These are phyloP conservation scores for Aspergillus phoenicis DNA, from an alignment of 2,329 filamentous ascomycete species.

Conservation along the genomic window DNA sequence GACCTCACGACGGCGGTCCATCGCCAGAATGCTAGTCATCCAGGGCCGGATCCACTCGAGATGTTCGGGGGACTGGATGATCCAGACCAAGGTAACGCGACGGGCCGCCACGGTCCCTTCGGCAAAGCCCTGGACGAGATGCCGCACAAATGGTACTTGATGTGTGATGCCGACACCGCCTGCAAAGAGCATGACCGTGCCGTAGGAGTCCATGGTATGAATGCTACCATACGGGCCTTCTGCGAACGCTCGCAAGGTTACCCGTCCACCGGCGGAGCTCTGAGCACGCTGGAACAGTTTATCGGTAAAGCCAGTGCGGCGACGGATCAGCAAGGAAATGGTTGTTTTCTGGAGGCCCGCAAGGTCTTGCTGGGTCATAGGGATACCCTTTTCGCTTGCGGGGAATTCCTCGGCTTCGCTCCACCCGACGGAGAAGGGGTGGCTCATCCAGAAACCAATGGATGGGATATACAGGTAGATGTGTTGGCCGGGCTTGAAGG, in stretches of 20 bases:
- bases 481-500: constrained; percentile 70
- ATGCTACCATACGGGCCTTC: constrained; percentile 89
- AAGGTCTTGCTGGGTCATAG: constrained; percentile 55
- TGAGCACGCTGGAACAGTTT: constrained; percentile 73
- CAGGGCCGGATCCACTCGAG: constrained; percentile 92
- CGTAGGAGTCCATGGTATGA: constrained; percentile 87
- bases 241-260: constrained; percentile 71
- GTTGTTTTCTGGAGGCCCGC: constrained; percentile 55
- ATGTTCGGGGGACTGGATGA: constrained; percentile 84
- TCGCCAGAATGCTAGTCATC: constrained; percentile 74
- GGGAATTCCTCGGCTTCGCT: constrained; percentile 59
- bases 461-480: constrained; percentile 72
- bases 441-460: constrained; percentile 69
- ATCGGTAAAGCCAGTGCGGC: constrained; percentile 85
- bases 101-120: constrained; percentile 76
- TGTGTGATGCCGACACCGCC: constrained; percentile 95
- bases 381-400: constrained; percentile 44
- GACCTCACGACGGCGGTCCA: constrained; percentile 79
- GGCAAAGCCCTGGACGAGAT: constrained; percentile 70
- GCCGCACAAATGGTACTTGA: constrained; percentile 83
- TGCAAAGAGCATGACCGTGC: constrained; percentile 86
- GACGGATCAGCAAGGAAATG: constrained; percentile 82
- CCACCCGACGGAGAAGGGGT: constrained; percentile 81
- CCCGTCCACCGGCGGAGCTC: constrained; percentile 52
- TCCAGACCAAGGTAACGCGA: constrained; percentile 83